Evolutionary conservation across 768 basidiomycete species (phyloP).

Genomic region (Lyophyllum semitale): DNA sequence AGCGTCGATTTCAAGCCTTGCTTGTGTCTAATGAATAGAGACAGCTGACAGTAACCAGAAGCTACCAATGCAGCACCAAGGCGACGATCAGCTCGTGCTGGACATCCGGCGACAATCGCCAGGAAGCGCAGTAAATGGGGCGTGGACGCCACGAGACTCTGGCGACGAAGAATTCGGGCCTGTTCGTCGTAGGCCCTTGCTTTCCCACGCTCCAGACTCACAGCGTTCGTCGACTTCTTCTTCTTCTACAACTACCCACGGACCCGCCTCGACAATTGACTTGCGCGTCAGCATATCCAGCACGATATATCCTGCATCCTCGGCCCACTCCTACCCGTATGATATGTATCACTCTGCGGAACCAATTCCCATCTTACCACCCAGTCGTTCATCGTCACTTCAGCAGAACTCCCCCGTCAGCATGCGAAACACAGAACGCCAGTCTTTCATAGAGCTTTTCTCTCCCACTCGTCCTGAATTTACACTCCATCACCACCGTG

Average conservation of each 20-base stretch:
- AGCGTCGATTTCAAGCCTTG: background rate
- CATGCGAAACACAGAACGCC: conserved; percentile 5
- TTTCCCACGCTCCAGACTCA: conserved; percentile 31
- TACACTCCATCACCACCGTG: conserved; percentile 20
- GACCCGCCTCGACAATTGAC: conserved; percentile 36
- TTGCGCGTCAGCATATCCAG: conserved; percentile 44
- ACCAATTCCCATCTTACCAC: conserved; percentile 24
- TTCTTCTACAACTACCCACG: conserved; percentile 27
- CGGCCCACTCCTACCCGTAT: conserved; percentile 25
- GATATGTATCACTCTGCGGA: conserved; percentile 29
- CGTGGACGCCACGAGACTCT: conserved; percentile 7
- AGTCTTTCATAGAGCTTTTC: conserved; percentile 37
- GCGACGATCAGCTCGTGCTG: conserved; percentile 16
- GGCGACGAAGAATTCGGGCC: conserved; percentile 14
- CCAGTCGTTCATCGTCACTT: conserved; percentile 13
- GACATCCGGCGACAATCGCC: conserved; percentile 22
- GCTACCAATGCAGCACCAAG: conserved; percentile 10
- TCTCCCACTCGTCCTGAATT: conserved; percentile 25
- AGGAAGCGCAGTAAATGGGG: background rate
- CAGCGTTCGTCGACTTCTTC: conserved; percentile 24
- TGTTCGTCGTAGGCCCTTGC: conserved; percentile 27
- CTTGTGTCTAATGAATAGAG: background rate
- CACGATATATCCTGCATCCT: conserved; percentile 39
- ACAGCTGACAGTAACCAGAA: background rate
- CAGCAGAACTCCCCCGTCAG: conserved; percentile 1